A percentile compares a stretch with the other conserved stretches of the same genome.
These are phyloP conservation scores for Arthromyces matolae DNA, from an alignment of 768 basidiomycete species.

Conservation along the genomic window DNA sequence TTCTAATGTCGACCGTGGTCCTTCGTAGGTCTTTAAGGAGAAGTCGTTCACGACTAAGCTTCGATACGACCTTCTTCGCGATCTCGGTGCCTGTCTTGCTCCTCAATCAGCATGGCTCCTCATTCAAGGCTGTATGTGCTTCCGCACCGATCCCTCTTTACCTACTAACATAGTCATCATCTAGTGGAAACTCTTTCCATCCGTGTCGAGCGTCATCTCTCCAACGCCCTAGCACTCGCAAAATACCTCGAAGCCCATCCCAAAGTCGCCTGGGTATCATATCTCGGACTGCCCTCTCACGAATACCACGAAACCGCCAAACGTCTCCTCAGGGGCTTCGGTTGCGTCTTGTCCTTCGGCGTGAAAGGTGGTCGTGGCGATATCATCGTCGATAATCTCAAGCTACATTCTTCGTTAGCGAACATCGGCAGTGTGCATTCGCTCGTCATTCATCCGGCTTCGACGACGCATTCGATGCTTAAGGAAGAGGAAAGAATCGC, in stretches of 20 bases:
- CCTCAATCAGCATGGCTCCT: conserved; percentile 58
- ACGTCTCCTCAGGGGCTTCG: conserved; percentile 41
- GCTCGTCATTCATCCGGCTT: conserved; percentile 56
- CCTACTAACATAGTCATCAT: background rate
- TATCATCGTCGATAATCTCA: conserved; percentile 34
- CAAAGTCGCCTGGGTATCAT: too few relatives aligned
- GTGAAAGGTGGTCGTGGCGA: conserved; percentile 38
- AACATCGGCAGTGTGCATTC: conserved; percentile 51
- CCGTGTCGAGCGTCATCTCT: conserved; percentile 53
- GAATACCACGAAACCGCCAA: conserved; percentile 46
- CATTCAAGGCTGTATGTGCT: conserved; percentile 37
- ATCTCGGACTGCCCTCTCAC: conserved; percentile 42
- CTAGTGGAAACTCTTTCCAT: conserved; percentile 55
- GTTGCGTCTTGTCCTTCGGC: conserved; percentile 64
- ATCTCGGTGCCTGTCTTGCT: conserved; percentile 48
- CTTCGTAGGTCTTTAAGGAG: conserved; percentile 14
- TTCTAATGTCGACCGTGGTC: too few relatives aligned
- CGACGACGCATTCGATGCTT: conserved; percentile 59
- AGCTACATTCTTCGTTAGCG: conserved; percentile 31
- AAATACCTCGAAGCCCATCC: too few relatives aligned
- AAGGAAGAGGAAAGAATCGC: conserved; percentile 42
- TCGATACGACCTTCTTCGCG: conserved; percentile 52
- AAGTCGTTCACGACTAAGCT: conserved; percentile 14
- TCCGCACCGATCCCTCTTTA: background rate
- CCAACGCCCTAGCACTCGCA: conserved; percentile 46